Base-by-base conservation (phyloP, 2,329 filamentous ascomycete genomes). In the Xenosphaeropsis pyriputrescens region DNA sequence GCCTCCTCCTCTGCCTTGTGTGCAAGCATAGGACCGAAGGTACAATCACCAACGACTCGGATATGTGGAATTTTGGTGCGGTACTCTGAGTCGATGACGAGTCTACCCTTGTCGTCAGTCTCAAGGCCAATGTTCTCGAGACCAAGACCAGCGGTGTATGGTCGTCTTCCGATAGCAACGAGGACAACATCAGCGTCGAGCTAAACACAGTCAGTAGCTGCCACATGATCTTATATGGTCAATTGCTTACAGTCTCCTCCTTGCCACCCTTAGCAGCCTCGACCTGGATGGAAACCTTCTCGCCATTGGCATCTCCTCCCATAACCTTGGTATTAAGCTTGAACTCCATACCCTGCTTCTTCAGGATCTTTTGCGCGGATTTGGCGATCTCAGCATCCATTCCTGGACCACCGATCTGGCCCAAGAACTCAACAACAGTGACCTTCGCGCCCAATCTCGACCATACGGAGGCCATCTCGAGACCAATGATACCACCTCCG, bases 1-100 rank as follows among this genome's bases (percentile, higher is more conserved):
- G 75, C 91, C 66, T 98, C 91, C 65, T 98, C 91, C 65, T 98
- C 91, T 37, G 91, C 91, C 75, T 98, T 98, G 75, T 98, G 91
- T 39, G 91, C 91, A 55, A 98, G 79, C 91, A 98, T 98, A 55
- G 88, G 88, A 8, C 91, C 91, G 60, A 98, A 98, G 34, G 91
- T 98, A 57, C 77, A 84, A 61, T 96, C 91, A 56, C 91, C 91
- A 49, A 96, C 82, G 53, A 89, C 91, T 53, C 91, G 88, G 61
- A 98, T 95, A 68, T 98, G 91, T 35, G 88, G 84, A 49, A 91
- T 68, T 70, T 95, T 96, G 56, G 91, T 98, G 64, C 91, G 86
- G 74, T 94, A 98, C 65, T 98, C 89, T 52, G 88, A 86, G 70
- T 98, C 91, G 58, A 98, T 95, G 53, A 98, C 83, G 45, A 98